Base-by-base conservation (phyloP, 2,329 filamentous ascomycete genomes). In the Dactylellina parvicollis region DNA sequence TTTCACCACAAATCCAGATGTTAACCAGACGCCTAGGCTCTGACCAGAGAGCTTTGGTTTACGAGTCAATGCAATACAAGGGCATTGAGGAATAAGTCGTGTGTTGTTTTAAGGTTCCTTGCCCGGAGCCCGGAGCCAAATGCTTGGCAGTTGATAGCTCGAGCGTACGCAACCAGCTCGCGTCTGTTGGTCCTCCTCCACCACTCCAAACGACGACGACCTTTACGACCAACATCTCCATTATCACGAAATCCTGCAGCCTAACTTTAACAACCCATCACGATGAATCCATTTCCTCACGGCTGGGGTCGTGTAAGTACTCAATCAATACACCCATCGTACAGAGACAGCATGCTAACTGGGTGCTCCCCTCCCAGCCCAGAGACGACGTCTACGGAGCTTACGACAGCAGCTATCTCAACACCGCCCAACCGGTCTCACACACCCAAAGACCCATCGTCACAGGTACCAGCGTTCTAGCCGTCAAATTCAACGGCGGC, bases 361-460 rank as follows among this genome's bases (percentile, higher is more conserved):
- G 52, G 49, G 49, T 55, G 56, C 49, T 49, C 30, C 44, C 61
- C 47, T 60, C 55, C 75, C 79, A 99, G 95, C 95, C 95, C 80
- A 90, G 95, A 86, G 92, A 99, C 83, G 95, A 99, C 82, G 86
- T 98, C 80, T 99, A 98, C 83, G 95, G 95, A 78, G 85, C 90
- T 79, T 99, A 99, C 83, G 92, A 98, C 83, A 84, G 86, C 80
- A 91, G 92, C 70, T 93, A 94, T 82, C 89, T 98, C 80, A 87
- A 91, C 78, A 84, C 82, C 56, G 79, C 83, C 22, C 56, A 75
- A 38, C 77, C 77, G 85, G 82, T 78, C 80, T 88, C 92, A 79
- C 92, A 96, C 82, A 97, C 95, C 62, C 92, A 96, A 83, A 89
- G 88, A 30, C 95, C 95, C 79, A 90, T 96, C 77, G 95, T 99